Conservation (phyloP, 768 basidiomycete genomes). For the Serendipita indica region DNA sequence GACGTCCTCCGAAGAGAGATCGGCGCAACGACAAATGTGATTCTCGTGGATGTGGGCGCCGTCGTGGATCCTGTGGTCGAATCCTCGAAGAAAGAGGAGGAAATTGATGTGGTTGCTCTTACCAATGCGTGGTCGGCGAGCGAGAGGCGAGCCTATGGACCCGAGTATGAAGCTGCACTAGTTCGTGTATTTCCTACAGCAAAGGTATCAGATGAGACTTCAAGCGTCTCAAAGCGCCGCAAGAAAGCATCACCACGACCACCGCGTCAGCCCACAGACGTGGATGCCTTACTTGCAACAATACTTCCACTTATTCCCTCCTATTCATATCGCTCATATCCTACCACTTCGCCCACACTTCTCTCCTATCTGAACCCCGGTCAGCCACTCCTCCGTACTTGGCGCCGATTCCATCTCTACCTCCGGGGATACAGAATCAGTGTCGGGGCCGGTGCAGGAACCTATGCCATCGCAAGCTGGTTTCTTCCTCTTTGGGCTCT, state of each 20-base stretch:
- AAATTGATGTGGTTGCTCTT: slow-evolving; percentile 25
- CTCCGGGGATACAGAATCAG: slow-evolving; percentile 52
- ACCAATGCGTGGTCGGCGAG: slow-evolving; percentile 63
- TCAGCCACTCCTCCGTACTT: slow-evolving; percentile 24
- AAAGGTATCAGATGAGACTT: background rate
- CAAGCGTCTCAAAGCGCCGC: background rate
- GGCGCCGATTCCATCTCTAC: slow-evolving; percentile 38
- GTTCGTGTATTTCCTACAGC: background rate
- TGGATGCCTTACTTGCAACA: slow-evolving; percentile 41
- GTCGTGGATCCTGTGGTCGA: slow-evolving; percentile 24
- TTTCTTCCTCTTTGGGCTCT: slow-evolving; percentile 50
- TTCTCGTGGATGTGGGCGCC: slow-evolving; percentile 57
- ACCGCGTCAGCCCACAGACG: slow-evolving; percentile 29
- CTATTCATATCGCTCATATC: background rate
- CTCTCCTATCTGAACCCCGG: background rate
- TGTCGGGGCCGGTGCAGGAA: slow-evolving; percentile 68
- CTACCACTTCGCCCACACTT: background rate
- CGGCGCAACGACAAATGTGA: slow-evolving; percentile 42
- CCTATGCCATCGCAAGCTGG: slow-evolving; percentile 50
- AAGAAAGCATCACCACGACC: background rate
- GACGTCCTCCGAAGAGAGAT: slow-evolving; percentile 67
- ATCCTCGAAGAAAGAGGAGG: slow-evolving; percentile 19
- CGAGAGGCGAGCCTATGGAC: slow-evolving; percentile 57
- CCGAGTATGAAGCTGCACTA: slow-evolving; percentile 39
- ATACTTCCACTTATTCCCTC: slow-evolving; percentile 36